Evolutionary conservation across 2,329 filamentous ascomycete genomes (phyloP).

Genomic region (Monosporascus cannonballus): DNA sequence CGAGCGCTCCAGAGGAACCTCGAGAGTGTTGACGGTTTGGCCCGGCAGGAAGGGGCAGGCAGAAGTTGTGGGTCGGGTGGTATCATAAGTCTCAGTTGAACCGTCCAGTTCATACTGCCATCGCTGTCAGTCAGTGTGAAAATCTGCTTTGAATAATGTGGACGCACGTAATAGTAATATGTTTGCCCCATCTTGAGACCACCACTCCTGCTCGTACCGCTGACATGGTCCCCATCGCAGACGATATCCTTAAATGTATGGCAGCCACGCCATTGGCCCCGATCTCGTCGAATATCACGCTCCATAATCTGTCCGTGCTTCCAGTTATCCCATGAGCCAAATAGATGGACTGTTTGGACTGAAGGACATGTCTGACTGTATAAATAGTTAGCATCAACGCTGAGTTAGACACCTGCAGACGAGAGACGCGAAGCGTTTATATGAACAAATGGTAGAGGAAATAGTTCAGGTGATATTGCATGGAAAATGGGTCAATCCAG

Average conservation of each 20-base stretch:
- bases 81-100: constrained; percentile 69
- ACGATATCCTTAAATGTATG: constrained; percentile 82
- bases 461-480: constrained; percentile 9
- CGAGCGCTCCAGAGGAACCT: constrained; percentile 66
- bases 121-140: constrained; percentile 14
- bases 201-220: constrained; percentile 57
- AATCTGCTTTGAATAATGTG: constrained; percentile 1
- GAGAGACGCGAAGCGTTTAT: constrained; percentile 6
- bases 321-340: constrained; percentile 97
- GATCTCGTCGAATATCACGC: constrained; percentile 67
- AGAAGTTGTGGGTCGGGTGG: constrained; percentile 66
- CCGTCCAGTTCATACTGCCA: constrained; percentile 76
- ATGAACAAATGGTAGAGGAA: constrained; percentile 8
- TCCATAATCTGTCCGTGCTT: constrained; percentile 72
- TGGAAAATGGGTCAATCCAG: constrained; percentile 5
- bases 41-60: constrained; percentile 82
- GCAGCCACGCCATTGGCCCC: constrained; percentile 78
- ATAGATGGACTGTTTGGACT: constrained; percentile 66
- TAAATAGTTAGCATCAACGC: constrained; percentile 19
- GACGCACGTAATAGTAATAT: constrained; percentile 90
- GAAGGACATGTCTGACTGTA: constrained; percentile 53
- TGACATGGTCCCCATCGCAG: constrained; percentile 63
- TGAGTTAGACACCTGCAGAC: constrained; percentile 7
- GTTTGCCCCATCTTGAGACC: constrained; percentile 87
- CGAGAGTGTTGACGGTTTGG: constrained; percentile 78